Evolutionary conservation across 1,139 yeast genomes (phyloP), one percentile per base, ranked within the genome.

Genomic region (Candida dubliniensis): DNA sequence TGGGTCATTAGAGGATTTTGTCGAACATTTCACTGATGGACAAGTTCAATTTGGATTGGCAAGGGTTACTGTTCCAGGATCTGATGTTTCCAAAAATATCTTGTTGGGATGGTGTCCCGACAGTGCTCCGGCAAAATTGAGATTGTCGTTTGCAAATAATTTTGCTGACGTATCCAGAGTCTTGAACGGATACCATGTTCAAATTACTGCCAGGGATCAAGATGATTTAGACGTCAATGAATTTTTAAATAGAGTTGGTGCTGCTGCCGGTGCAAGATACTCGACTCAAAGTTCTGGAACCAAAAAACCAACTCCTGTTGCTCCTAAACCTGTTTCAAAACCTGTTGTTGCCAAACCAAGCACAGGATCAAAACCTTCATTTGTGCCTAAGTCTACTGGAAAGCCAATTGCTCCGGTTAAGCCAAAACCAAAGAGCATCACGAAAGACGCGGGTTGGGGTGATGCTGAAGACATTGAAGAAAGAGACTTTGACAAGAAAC

Each of bases 231-330:
- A 87, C 55, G 87, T 86, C 39, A 75, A 77, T 30, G 95, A 87
- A 49, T 79, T 93, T 51, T 65, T 89, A 53, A 76, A 81, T 44
- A 82, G 89, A 56, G 83, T 95, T 41, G 83, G 88, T 52, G 86
- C 89, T 53, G 96, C 99, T 34, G 87, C 98, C 1, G 99, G 99
- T 55, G 96, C 99, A 23, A 82, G 96, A 60, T 93, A 93, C 67
- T 84, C 96, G 4, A 79, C 82, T 44, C 87, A 82, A 61, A 43
- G 43, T 27, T 46, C 53, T 15, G 44, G 46, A 8, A 37, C 51
- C 4, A 44, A 55, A 8, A 43, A 60, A 13, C 36, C 53, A 31
- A 49, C 47, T 27, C 44, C 50, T 12, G 30, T 47, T 36, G 36
- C 44, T 12, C 15, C 47, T 18, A 42, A 43, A 18, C 34, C 54